Evolutionary conservation across 1,284 basidiomycete species (phyloP), one percentile per base, ranked within the genome.

Genomic region (Ganoderma leucocontextum): DNA sequence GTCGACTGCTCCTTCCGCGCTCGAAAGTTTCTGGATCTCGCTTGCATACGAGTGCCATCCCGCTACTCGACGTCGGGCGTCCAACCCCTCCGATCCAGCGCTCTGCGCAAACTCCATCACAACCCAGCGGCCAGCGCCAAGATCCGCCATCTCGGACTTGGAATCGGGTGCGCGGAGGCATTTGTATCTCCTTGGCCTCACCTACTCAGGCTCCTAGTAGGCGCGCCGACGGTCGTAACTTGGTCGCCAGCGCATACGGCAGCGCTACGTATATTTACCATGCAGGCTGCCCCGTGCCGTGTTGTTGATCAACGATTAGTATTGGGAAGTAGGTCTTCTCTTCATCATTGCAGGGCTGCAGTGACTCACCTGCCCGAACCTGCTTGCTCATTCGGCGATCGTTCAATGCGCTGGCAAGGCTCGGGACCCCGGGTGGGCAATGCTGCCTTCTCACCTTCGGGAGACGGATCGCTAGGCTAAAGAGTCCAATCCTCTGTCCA

Each of bases 71-170:
- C 39, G 39, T 57, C 62, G 62, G 39, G 52, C 62, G 62, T 63
- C 38, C n/a, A 35, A 41, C 10, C 36, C 39, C 12, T 44, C 64
- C 64, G 64, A 65, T 53, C 59, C 64, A 44, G 62, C 62, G 62
- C 62, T 57, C 58, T 41, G 35, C 49, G 17, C 44, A 36, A 52
- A 15, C 33, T 49, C 35, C 38, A 58, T 41, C 58, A 41, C 58
- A 64, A 64, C 63, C 63, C 63, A 60, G 63, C 63, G 63, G 63
- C 63, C 58, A 53, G 58, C 58, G 64, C 25, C 49, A 55, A 65
- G 64, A 65, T 65, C 64, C 36, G 12, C 58, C 59, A 65, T 65
- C 64, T 59, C 58, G 38, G 41, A 47, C 42, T 25, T 44, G 38
- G 33, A 47, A 29, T 25, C 42, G 63, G 58, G 36, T 55, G 52